Base-by-base conservation (phyloP, 1,139 yeast genomes). In the Hansenula lynferdii region DNA sequence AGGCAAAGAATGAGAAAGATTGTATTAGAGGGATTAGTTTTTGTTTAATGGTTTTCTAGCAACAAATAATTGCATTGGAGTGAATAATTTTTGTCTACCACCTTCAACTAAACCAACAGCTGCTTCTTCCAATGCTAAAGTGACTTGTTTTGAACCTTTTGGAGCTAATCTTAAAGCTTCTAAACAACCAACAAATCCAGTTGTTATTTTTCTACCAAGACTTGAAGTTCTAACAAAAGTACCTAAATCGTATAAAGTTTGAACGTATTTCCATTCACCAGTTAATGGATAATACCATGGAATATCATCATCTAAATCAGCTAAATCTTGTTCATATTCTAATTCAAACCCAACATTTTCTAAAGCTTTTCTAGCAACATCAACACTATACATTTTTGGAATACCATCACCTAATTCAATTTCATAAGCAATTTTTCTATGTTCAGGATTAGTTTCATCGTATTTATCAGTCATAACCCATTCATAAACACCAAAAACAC, bases 201-300 rank as follows among this genome's bases (percentile, higher is more conserved):
- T 86, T 48, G 98, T 92, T 58, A 89, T 53, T 54, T 73, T 69
- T 73, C 98, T 85, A 57, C 98, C 99, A 15, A 86, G 37, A 51
- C 66, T 72, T 28, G 96, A 85, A 42, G 97, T 87, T 76, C 98
- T 86, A 69, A 87, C 77, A 55, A 85, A 80, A 28, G 97, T 87
- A 57, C 78, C 77, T 48, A 86, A 62, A 62, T 94, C 98, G 45
- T 80, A 72, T 22, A 86, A 48, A 39, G 82, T 70, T 69, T 90
- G 97, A 42, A 86, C 77, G 65, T 85, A 83, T 65, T 77, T 84
- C 84, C 89, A 79, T 51, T 92, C 96, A 58, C 98, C 98, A 48
- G 94, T 75, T 60, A 92, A 76, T 54, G 98, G 98, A 66, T 90
- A 90, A 70, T 85, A 92, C 99, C 99, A 92, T 52, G 99, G 99